Evolutionary conservation across 1,284 basidiomycete species (phyloP), one percentile per base, ranked within the genome.

Genomic region (Puccinia novopanici): DNA sequence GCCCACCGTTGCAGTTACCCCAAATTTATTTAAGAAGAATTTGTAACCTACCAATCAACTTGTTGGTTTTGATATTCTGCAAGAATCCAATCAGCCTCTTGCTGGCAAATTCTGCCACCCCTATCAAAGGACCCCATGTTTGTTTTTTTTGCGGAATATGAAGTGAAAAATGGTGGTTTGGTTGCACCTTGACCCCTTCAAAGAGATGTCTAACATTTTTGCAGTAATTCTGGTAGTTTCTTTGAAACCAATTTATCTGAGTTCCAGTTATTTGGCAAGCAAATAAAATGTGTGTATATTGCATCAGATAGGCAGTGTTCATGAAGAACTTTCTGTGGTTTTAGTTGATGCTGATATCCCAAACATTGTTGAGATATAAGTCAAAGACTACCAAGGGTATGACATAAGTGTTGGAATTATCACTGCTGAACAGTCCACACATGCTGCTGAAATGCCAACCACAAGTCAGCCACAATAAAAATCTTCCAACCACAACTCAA

Each of bases 151-250:
- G 30, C 0, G 63, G 24, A 27, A 45, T 24, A 52, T 76, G 74
- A 19, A 65, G 19, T 12, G 30, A 42, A 67, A 50, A 77, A 67
- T 77, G 75, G 50, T 77, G 75, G 37, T 67, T 77, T 34, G 40
- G 61, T 34, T 67, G 40, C 3, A 54, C 22, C 13, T 67, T 77
- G 6, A 50, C 45, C 10, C 37, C 34, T 15, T 37, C 15, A 40
- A 40, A 67, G 22, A 54, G n/a, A 0, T 37, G 1, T 22, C 52
- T 3, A 8, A 55, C 48, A 3, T 30, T 65, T 0, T n/a, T 3
- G 3, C 27, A 37, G 15, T 67, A 67, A 0, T 55, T 50, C 8
- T 12, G 2, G 30, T 68, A 77, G 50, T 34, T 42, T n/a, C n/a
- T n/a, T 9, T 40, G 9, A 54, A 77, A 68, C 37, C 27, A 0